Conservation (phyloP, 164 flowering plant species). For the Liquidambar formosana region DNA sequence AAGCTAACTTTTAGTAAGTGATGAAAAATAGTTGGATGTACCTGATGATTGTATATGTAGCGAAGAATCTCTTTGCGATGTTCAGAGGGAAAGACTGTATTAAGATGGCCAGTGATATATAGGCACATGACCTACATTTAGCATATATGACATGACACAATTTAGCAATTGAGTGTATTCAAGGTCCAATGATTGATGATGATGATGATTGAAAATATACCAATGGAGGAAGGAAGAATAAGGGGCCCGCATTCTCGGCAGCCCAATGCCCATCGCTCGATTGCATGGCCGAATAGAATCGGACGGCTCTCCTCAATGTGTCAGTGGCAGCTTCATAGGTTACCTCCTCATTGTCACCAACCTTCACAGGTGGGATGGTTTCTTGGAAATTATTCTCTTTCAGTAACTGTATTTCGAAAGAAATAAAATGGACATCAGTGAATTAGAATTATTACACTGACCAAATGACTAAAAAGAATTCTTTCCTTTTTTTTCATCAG, state of each 20-base stretch:
- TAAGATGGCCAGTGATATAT: not conserved
- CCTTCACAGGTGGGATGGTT: not conserved
- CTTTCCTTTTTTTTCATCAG: too few relatives aligned
- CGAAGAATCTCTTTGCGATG: not conserved
- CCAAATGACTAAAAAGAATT: too few relatives aligned
- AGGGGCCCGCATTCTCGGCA: conserved; percentile 24
- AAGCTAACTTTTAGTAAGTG: not conserved
- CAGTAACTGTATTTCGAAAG: not conserved
- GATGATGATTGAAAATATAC: too few relatives aligned
- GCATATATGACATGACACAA: not conserved
- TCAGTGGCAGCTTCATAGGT: conserved; percentile 13
- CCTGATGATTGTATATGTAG: not conserved
- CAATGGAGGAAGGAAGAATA: conserved; percentile 23
- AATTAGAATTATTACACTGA: too few relatives aligned
- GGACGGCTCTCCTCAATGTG: conserved; percentile 14
- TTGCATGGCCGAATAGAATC: conserved; percentile 22
- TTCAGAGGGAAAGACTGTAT: not conserved
- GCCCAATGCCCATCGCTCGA: conserved; percentile 30
- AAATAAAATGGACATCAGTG: too few relatives aligned
- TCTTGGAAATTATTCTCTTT: not conserved
- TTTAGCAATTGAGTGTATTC: too few relatives aligned
- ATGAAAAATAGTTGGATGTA: not conserved
- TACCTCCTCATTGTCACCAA: conserved; percentile 7
- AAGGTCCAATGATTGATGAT: too few relatives aligned
- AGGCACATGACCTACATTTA: not conserved